Evolutionary conservation across 1,139 yeast genomes (phyloP).

Genomic region (Candida tetrigidarum): DNA sequence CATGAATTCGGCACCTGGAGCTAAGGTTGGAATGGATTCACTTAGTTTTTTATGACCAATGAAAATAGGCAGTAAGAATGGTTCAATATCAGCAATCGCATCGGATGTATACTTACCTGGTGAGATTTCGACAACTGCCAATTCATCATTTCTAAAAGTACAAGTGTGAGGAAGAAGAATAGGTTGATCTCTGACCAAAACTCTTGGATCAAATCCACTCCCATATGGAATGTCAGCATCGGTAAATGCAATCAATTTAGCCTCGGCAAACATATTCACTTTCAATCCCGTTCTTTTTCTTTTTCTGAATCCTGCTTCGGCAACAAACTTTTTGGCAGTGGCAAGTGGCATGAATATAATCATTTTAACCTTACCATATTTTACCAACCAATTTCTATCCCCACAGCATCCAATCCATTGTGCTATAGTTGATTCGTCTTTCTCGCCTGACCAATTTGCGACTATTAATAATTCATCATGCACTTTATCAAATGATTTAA

Average conservation of each 20-base stretch:
- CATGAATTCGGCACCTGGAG: conserved; percentile 84
- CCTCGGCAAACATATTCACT: conserved; percentile 60
- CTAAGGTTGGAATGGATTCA: conserved; percentile 59
- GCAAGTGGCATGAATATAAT: conserved; percentile 61
- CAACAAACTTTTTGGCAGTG: conserved; percentile 65
- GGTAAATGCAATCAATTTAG: conserved; percentile 54
- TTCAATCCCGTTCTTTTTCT: conserved; percentile 65
- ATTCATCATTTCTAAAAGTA: conserved; percentile 27
- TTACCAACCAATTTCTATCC: conserved; percentile 74
- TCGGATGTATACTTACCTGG: conserved; percentile 60
- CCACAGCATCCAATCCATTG: conserved; percentile 78
- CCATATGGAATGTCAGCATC: conserved; percentile 31
- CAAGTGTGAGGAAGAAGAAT: conserved; percentile 27
- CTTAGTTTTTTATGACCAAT: conserved; percentile 24
- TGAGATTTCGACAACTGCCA: conserved; percentile 59
- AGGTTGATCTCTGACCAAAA: conserved; percentile 44
- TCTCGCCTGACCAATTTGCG: conserved; percentile 60
- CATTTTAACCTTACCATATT: conserved; percentile 75
- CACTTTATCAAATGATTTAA: conserved; percentile 44
- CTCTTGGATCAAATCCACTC: conserved; percentile 40
- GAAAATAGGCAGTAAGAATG: conserved; percentile 51
- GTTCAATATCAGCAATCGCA: conserved; percentile 68
- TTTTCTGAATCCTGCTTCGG: conserved; percentile 46
- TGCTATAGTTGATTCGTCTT: conserved; percentile 70
- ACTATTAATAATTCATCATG: conserved; percentile 66